Evolutionary conservation across 202 grass and related monocot species (phyloP).

Genomic region (Eragrostis tef): DNA sequence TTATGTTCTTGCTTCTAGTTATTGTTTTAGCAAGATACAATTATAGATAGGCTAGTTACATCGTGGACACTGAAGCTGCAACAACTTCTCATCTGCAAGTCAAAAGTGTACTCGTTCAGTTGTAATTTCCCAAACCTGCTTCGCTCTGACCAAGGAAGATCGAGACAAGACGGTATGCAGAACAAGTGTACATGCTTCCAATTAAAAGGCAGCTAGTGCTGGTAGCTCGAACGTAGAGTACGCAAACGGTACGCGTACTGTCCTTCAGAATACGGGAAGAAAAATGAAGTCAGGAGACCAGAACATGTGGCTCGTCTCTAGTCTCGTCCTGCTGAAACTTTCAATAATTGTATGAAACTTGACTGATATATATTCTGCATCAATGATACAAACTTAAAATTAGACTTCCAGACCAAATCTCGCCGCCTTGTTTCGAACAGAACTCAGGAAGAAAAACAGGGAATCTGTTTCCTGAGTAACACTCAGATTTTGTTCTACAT

Average conservation of each 20-base stretch:
- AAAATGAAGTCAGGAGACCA: constrained; percentile 38
- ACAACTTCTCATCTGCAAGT: constrained; percentile 58
- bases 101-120: constrained; percentile 52
- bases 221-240: constrained; percentile 43
- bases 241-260: constrained; percentile 30
- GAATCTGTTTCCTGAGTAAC: constrained; percentile 2
- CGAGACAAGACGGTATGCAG: constrained; percentile 42
- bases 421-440: background rate
- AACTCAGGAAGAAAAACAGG: background rate
- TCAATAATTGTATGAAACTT: background rate
- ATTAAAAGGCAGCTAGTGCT: constrained; percentile 45
- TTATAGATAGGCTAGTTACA: background rate
- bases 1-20: constrained; percentile 21
- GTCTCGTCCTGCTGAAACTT: constrained; percentile 32
- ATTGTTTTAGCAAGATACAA: constrained; percentile 30
- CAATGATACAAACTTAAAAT: background rate
- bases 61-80: constrained; percentile 45
- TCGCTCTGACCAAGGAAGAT: constrained; percentile 53
- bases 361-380: background rate
- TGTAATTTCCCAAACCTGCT: constrained; percentile 57
- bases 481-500: background rate
- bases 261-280: constrained; percentile 33
- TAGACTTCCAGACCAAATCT: background rate
- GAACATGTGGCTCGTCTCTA: constrained; percentile 29
- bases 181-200: constrained; percentile 46